Percentiles rank a stretch among this genome's conserved stretches.
phyloP scores from a whole-genome alignment of 352 stramenopile species.

The Thalassiosira mediterranea region DNA sequence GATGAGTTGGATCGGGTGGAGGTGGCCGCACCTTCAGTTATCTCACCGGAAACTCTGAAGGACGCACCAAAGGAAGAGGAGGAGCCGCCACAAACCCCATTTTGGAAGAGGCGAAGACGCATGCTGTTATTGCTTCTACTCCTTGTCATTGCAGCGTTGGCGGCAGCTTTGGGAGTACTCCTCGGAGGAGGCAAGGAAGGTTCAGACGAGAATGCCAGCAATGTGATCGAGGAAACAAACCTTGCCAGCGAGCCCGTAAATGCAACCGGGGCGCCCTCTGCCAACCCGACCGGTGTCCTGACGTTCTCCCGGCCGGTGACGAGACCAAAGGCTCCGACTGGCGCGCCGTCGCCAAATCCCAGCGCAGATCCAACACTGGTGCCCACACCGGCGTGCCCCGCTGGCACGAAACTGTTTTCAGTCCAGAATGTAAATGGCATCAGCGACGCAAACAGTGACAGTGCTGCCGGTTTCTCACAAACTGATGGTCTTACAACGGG shows the following conservation, averaged over 20 bases:
- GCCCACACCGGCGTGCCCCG: not conserved
- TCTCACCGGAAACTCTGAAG: too few relatives aligned
- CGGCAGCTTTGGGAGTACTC: not conserved
- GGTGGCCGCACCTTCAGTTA: too few relatives aligned
- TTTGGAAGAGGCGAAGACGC: not conserved
- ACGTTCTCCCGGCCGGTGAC: too few relatives aligned
- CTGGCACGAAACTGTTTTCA: not conserved
- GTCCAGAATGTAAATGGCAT: too few relatives aligned
- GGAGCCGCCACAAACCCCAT: too few relatives aligned
- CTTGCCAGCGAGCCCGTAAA: not conserved
- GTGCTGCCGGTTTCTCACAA: too few relatives aligned
- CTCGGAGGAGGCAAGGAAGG: not conserved
- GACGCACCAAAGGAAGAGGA: too few relatives aligned
- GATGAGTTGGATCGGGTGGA: too few relatives aligned
- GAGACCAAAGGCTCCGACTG: too few relatives aligned
- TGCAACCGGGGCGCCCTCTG: not conserved
- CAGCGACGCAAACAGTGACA: too few relatives aligned
- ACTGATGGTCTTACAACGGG: not conserved
- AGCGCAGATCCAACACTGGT: not conserved
- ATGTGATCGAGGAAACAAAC: not conserved
- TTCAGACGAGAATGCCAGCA: not conserved
- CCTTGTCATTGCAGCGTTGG: not conserved
- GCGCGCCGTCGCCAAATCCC: too few relatives aligned
- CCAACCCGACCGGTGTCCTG: too few relatives aligned
- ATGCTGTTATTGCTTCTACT: not conserved